Conservation (phyloP, 768 basidiomycete genomes). For the Boletus eberwhitei region DNA sequence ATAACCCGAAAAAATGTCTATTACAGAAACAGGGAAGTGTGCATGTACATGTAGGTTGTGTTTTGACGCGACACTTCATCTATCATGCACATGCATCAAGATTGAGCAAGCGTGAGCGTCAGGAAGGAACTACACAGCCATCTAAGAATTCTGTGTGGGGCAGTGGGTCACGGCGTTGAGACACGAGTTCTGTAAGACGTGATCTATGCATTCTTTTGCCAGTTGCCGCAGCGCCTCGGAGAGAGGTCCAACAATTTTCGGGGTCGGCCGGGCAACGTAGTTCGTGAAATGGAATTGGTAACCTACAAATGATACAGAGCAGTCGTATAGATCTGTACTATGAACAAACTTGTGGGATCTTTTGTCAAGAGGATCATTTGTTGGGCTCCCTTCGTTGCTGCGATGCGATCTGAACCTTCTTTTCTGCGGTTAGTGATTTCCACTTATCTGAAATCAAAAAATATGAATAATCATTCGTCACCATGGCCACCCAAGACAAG, state of each 20-base stretch:
- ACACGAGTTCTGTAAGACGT: neutral
- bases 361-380: neutral
- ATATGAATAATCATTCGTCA: neutral
- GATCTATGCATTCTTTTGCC: neutral
- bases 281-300: neutral
- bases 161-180: neutral
- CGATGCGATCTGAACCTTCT: constrained; percentile 18
- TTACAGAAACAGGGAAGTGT: no score
- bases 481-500: neutral
- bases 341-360: neutral
- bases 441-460: constrained; percentile 19
- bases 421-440: constrained; percentile 19
- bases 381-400: constrained; percentile 3
- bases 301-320: constrained; percentile 5
- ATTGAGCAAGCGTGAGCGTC: no score
- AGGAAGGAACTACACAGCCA: neutral
- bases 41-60: no score
- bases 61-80: no score
- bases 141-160: neutral
- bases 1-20: no score
- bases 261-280: neutral
- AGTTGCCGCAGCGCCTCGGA: neutral
- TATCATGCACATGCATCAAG: no score
- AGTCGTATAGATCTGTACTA: neutral
- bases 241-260: neutral